Evolutionary conservation across 2,329 filamentous ascomycete species (phyloP), one percentile per base, ranked within the genome.

Genomic region (Aspergillus brasiliensis): DNA sequence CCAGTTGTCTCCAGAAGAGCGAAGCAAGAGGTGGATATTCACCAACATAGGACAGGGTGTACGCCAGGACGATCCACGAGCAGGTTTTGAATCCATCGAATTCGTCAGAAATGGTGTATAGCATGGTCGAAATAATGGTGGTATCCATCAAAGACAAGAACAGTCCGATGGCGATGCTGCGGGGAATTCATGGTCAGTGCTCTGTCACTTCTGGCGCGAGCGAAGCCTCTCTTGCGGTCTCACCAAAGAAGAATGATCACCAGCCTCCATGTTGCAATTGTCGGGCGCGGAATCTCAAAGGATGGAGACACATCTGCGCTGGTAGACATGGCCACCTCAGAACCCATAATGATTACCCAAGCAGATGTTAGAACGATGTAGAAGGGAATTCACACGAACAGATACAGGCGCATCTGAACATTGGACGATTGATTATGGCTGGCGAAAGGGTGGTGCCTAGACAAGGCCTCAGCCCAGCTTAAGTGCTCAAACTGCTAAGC

Each of bases 31-130:
- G 40, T 55, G 37, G 21, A 34, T 47, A 28, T 44, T 55, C 28
- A 54, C 51, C 57, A 28, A 55, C 57, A 42, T 59, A 59, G 40
- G 51, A 48, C 57, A 55, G 23, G 42, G 57, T 55, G 51, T 55
- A 59, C 5, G 51, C 40, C 19, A 59, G 42, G 8, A 59, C 49
- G 3, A 59, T 54, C 57, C 57, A 59, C 6, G 57, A 54, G 15
- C 17, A 59, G 1, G 7, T 19, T 38, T 47, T 27, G 21, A 59
- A 59, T 17, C 51, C 57, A 19, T 42, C 49, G 21, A 59, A 59
- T 28, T 59, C 57, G 27, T 59, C 57, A 23, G 57, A 59, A 13
- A 59, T 59, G 3, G 57, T 55, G 51, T 59, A 59, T 25, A 59
- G 51, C 49, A 54, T 59, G 25, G 57, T 59, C 42, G 51, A 59